Evolutionary conservation across 2,329 filamentous ascomycete genomes (phyloP).

Genomic region (Penicillium sp.): DNA sequence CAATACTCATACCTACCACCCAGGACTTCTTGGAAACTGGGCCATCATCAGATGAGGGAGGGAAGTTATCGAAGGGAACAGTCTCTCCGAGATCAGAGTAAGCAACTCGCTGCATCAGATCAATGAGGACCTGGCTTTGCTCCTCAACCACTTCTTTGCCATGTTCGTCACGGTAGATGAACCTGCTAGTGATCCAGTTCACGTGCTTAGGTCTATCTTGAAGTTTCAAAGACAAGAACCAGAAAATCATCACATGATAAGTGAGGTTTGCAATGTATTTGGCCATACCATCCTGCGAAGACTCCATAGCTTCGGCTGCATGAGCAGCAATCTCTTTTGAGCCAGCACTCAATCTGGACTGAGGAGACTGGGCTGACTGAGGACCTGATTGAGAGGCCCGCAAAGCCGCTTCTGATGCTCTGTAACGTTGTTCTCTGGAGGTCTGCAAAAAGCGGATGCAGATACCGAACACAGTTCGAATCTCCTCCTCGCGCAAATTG

Average conservation of each 20-base stretch:
- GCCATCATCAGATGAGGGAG: constrained; percentile 43
- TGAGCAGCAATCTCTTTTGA: constrained; percentile 44
- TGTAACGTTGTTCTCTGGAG: constrained; percentile 63
- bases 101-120: constrained; percentile 88
- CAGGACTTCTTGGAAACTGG: constrained; percentile 50
- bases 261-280: constrained; percentile 93
- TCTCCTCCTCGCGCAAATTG: constrained; percentile 89
- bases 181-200: constrained; percentile 83
- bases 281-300: constrained; percentile 71
- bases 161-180: constrained; percentile 74
- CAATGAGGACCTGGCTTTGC: constrained; percentile 88
- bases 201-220: constrained; percentile 82
- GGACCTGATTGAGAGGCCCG: constrained; percentile 36
- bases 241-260: constrained; percentile 94
- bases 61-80: constrained; percentile 44
- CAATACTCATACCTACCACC: constrained; percentile 54
- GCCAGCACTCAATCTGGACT: constrained; percentile 43
- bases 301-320: constrained; percentile 34
- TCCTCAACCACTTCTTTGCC: constrained; percentile 80
- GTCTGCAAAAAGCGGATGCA: constrained; percentile 93
- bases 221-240: constrained; percentile 89
- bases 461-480: constrained; percentile 90
- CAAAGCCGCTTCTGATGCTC: constrained; percentile 31
- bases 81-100: constrained; percentile 81
- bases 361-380: constrained; percentile 16